Conservation (phyloP, 2,329 filamentous ascomycete genomes). For the Calonectria crousiana region DNA sequence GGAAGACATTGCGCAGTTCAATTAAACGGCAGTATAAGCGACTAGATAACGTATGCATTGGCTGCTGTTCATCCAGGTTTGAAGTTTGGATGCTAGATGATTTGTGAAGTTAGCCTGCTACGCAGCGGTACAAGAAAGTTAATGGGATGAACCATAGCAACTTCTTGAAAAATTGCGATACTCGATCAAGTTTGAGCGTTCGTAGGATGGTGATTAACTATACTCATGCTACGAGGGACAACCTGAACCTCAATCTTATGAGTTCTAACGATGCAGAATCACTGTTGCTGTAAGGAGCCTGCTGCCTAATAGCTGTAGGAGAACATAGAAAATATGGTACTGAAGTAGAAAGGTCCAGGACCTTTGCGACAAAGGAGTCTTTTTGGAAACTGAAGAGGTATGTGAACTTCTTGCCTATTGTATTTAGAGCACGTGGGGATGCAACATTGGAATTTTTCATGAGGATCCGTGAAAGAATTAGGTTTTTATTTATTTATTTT, state of each 20-base stretch:
- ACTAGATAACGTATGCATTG: neutral
- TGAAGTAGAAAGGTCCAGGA: neutral
- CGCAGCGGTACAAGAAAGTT: neutral
- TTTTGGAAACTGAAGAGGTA: neutral
- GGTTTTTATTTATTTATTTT: too few species aligned
- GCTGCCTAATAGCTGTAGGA: neutral
- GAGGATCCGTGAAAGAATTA: neutral
- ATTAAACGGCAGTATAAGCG: neutral
- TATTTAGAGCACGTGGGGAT: neutral
- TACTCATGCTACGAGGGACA: neutral
- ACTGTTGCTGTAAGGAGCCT: too few species aligned
- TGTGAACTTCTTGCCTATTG: neutral
- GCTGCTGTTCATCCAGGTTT: neutral
- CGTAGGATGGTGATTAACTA: neutral
- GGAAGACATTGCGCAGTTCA: neutral
- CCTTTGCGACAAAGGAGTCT: neutral
- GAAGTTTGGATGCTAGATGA: neutral
- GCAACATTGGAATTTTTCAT: neutral
- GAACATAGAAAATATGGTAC: neutral
- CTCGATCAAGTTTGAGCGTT: neutral
- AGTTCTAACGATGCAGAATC: neutral
- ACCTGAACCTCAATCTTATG: neutral
- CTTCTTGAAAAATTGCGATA: neutral
- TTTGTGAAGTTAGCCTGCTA: neutral
- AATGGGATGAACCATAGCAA: neutral